Percentiles rank a stretch among this genome's conserved stretches.
Evolutionary conservation across 192 early-diverging fungal genomes (phyloP).

Genomic region (Backusella luteola): DNA sequence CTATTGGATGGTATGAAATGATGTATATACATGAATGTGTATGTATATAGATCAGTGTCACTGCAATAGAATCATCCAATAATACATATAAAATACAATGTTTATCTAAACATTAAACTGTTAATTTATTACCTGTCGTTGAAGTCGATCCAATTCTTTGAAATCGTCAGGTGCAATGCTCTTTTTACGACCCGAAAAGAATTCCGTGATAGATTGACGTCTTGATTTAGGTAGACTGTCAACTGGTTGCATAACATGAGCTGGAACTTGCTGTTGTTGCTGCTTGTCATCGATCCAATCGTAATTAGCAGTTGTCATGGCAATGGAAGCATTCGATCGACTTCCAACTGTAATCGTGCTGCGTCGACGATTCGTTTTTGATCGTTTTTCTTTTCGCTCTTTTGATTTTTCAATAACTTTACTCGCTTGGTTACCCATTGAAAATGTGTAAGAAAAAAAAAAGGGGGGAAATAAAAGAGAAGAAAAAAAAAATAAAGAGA

Average conservation of each 20-base stretch:
- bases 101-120: neutral
- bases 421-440: no score
- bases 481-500: neutral
- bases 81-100: no score
- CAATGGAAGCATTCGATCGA: slow-evolving; percentile 1
- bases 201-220: slow-evolving; percentile 16
- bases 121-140: slow-evolving; percentile 31
- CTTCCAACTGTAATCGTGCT: slow-evolving; percentile 12
- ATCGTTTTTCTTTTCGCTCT: slow-evolving; percentile 20
- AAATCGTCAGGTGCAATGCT: slow-evolving; percentile 22
- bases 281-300: slow-evolving; percentile 10
- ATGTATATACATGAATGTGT: neutral
- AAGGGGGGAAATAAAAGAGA: neutral
- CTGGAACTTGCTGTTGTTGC: neutral
- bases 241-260: neutral
- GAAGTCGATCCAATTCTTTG: slow-evolving; percentile 29
- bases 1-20: neutral
- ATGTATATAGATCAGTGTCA: neutral
- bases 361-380: slow-evolving; percentile 2
- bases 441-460: neutral
- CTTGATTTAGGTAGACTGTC: neutral
- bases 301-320: slow-evolving; percentile 3
- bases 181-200: slow-evolving; percentile 11
- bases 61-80: no score
- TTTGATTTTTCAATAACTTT: neutral